Percentiles rank a stretch among this genome's conserved stretches.
Conservation (phyloP, 2,329 filamentous ascomycete species). For the Botrytis medusae region DNA sequence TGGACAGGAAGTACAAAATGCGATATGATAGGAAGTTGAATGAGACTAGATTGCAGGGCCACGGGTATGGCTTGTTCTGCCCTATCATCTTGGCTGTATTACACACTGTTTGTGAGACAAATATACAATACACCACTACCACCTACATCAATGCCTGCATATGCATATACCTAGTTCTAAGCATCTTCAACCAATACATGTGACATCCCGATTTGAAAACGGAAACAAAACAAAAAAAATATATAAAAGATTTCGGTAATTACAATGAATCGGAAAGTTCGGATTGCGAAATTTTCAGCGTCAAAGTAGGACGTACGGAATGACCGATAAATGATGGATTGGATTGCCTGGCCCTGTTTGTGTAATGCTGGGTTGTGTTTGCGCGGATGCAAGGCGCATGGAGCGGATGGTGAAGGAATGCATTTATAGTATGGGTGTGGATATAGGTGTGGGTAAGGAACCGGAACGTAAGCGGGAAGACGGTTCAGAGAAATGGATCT, state of each 20-base stretch:
- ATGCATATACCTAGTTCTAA: not conserved
- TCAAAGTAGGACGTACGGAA: conserved; percentile 1
- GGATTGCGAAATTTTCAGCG: not conserved
- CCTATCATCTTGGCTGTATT: not conserved
- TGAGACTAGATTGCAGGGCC: not conserved
- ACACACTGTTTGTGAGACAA: not conserved
- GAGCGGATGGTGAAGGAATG: not conserved
- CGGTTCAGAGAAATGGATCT: not conserved
- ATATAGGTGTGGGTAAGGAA: not conserved
- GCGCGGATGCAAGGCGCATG: not conserved
- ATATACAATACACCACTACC: not conserved
- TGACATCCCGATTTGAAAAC: not conserved
- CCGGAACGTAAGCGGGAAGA: not conserved
- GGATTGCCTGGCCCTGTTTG: not conserved
- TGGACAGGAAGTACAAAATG: not conserved
- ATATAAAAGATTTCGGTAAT: not conserved
- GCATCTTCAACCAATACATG: no score
- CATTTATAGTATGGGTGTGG: not conserved
- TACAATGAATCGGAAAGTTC: not conserved
- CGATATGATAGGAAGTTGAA: not conserved
- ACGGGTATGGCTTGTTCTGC: not conserved
- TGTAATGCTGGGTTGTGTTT: not conserved
- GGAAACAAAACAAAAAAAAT: not conserved
- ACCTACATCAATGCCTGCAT: not conserved
- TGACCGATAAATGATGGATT: not conserved